Evolutionary conservation across 805 yeast genomes (phyloP), one percentile per base, ranked within the genome.

Genomic region (Ascoidea tarda): DNA sequence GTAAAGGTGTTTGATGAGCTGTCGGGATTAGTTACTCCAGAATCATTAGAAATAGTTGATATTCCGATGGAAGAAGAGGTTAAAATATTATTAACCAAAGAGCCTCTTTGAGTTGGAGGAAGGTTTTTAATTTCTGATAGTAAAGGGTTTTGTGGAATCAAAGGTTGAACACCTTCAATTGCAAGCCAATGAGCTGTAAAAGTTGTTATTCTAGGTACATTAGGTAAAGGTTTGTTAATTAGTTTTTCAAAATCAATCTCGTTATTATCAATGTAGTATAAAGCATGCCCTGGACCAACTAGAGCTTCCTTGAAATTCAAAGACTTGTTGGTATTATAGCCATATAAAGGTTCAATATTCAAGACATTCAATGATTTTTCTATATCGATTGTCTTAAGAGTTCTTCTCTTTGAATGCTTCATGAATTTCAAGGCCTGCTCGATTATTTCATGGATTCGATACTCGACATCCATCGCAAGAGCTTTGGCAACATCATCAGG

Each of bases 381-480:
- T 47, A 93, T 78, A 67, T 93, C 99, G 48, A 77, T 75, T 0
- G 96, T 87, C 32, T 88, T 80, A 45, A 93, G 69, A 0, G 86
- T 77, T 55, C 85, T 84, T 49, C 98, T 73, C 66, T 90, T 91
- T 32, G 93, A 81, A 66, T 93, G 97, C 59, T 96, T 77, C 91
- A 91, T 93, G 67, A 91, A 91, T 66, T 93, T 93, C 53, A 85
- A 80, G 21, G 99, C 98, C 58, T 93, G 96, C 65, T 93, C 99
- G 55, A 95, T 71, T 46, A 93, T 86, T 68, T 93, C 98, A 65
- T 91, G 91, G 58, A 93, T 87, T 57, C 99, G 78, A 66, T 95
- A 93, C 69, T 93, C 99, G n/a, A 93, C 95, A 65, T 93, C 99
- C 99, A 93, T 93, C 5, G 99, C 98, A 56, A 93, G 71, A 57